These are phyloP conservation scores for Aspergillus tanneri DNA, from an alignment of 2,329 filamentous ascomycete species.

Conservation along the genomic window DNA sequence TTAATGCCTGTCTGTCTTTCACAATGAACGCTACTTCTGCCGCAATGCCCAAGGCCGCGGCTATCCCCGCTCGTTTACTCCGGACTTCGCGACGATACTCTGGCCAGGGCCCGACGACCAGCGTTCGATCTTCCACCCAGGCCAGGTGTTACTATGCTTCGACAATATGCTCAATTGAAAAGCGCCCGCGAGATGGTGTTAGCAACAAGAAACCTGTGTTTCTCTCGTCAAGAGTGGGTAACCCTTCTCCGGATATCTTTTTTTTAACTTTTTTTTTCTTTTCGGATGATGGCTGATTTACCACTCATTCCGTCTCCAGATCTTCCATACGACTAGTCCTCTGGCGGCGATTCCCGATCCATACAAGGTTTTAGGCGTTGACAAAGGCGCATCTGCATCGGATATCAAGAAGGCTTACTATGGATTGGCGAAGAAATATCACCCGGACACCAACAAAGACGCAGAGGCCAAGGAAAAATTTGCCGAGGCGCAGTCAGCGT, in stretches of 20 bases:
- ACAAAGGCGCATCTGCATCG: constrained; percentile 72
- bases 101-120: constrained; percentile 31
- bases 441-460: constrained; percentile 98
- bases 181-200: constrained; percentile 28
- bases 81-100: constrained; percentile 42
- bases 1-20: constrained; percentile 19
- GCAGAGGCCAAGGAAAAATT: constrained; percentile 91
- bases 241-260: neutral
- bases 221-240: constrained; percentile 34
- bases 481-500: constrained; percentile 85
- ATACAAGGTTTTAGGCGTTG: constrained; percentile 81
- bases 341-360: constrained; percentile 78
- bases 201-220: constrained; percentile 26
- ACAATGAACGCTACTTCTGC: constrained; percentile 43
- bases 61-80: constrained; percentile 44
- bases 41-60: constrained; percentile 44
- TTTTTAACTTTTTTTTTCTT: neutral
- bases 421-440: constrained; percentile 92
- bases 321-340: constrained; percentile 47
- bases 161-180: constrained; percentile 25
- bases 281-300: neutral
- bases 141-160: constrained; percentile 38
- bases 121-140: constrained; percentile 34
- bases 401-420: constrained; percentile 99
- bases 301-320: constrained; percentile 23